Conservation (phyloP, 805 yeast species). For the Saturnispora hagleri region DNA sequence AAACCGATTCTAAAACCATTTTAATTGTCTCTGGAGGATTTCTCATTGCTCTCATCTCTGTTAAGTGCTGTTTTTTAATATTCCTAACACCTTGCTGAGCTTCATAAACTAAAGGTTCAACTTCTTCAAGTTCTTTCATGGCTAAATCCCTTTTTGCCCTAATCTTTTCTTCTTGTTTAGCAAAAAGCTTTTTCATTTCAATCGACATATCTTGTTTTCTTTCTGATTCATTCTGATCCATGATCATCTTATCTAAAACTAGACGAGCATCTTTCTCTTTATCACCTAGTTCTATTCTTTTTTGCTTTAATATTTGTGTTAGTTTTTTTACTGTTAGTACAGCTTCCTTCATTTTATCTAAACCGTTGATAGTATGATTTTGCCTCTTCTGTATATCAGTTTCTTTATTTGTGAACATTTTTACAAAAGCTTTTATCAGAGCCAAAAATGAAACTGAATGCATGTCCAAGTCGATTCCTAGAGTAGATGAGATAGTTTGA, state of each 20-base stretch:
- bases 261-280: constrained; percentile 64
- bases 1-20: constrained; percentile 78
- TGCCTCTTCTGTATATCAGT: constrained; percentile 52
- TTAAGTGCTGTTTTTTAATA: constrained; percentile 84
- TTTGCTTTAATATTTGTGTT: constrained; percentile 42
- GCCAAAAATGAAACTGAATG: constrained; percentile 47
- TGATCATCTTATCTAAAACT: constrained; percentile 66
- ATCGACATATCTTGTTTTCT: constrained; percentile 79
- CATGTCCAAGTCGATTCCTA: background rate
- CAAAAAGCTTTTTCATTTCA: constrained; percentile 61
- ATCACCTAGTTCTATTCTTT: constrained; percentile 36
- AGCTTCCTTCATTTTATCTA: constrained; percentile 68
- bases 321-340: constrained; percentile 61
- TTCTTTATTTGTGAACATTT: constrained; percentile 35
- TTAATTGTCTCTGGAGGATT: constrained; percentile 89
- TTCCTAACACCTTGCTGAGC: constrained; percentile 88
- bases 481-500: constrained; percentile 27
- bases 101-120: constrained; percentile 76
- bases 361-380: constrained; percentile 62
- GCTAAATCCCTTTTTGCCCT: constrained; percentile 45
- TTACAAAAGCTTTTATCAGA: constrained; percentile 37
- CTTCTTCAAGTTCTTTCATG: constrained; percentile 53
- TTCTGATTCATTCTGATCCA: constrained; percentile 88
- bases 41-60: constrained; percentile 80
- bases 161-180: constrained; percentile 56